Conservation (phyloP, 2,329 filamentous ascomycete genomes). For the Venturia nashicola region DNA sequence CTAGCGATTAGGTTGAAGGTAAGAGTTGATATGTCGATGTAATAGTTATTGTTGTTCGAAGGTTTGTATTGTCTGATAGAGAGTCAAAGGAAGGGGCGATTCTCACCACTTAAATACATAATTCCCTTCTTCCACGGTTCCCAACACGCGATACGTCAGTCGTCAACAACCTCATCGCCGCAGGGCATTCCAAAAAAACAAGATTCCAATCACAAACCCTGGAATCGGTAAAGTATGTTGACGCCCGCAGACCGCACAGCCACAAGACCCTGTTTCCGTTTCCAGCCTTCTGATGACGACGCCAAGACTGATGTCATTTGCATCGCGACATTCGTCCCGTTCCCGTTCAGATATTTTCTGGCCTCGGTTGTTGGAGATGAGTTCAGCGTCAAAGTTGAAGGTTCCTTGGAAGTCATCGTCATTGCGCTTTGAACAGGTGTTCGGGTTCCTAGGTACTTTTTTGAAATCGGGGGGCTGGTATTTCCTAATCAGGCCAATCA, state of each 20-base stretch:
- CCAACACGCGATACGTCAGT: neutral
- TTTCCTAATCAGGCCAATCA: neutral
- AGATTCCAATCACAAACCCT: neutral
- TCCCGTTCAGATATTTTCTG: neutral
- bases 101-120: neutral
- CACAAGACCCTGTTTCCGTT: neutral
- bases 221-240: neutral
- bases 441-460: too few species aligned
- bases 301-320: conserved; percentile 3
- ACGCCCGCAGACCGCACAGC: neutral
- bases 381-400: too few species aligned
- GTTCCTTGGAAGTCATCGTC: neutral
- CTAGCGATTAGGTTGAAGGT: too few species aligned
- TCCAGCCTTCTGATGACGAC: neutral
- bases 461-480: neutral
- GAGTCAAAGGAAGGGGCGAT: neutral
- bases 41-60: neutral
- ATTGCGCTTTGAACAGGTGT: neutral
- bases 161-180: neutral
- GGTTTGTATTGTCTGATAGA: too few species aligned
- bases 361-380: neutral
- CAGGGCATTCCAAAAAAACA: neutral
- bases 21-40: too few species aligned
- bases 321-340: neutral
- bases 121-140: neutral